phyloP scores from a whole-genome alignment of 2,329 filamentous ascomycete species.

The Aureobasidium sp. region DNA sequence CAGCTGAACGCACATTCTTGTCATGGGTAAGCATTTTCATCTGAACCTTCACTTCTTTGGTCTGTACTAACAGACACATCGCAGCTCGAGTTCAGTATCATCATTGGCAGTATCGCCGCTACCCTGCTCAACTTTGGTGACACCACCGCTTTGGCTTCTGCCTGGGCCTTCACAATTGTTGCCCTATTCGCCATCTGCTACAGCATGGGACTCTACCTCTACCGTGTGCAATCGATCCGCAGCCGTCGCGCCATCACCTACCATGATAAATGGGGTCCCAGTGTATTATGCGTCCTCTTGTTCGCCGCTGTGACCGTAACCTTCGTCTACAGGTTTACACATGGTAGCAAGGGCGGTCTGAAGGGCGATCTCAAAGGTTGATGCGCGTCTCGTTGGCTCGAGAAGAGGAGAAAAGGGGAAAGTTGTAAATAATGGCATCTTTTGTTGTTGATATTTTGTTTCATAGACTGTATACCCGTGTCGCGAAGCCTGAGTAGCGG shows the following conservation, averaged over 20 bases:
- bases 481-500: neutral
- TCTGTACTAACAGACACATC: neutral
- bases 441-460: neutral
- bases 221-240: constrained; percentile 78
- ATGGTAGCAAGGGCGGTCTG: constrained; percentile 41
- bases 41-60: neutral
- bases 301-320: constrained; percentile 67
- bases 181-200: constrained; percentile 74
- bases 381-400: neutral
- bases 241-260: constrained; percentile 77
- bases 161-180: constrained; percentile 64
- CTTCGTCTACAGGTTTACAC: constrained; percentile 66
- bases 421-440: neutral
- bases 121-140: constrained; percentile 74
- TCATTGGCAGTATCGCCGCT: constrained; percentile 79
- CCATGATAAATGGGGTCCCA: constrained; percentile 84
- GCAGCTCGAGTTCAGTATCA: constrained; percentile 89
- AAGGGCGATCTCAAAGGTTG: constrained; percentile 22
- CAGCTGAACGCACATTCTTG: constrained; percentile 89
- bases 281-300: constrained; percentile 61
- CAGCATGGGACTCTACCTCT: constrained; percentile 74
- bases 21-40: constrained; percentile 59
- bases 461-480: constrained; percentile 10
- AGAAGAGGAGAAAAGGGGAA: neutral
- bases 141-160: constrained; percentile 54